Evolutionary conservation across 2,329 filamentous ascomycete species (phyloP).

Genomic region (Chalara sp.): DNA sequence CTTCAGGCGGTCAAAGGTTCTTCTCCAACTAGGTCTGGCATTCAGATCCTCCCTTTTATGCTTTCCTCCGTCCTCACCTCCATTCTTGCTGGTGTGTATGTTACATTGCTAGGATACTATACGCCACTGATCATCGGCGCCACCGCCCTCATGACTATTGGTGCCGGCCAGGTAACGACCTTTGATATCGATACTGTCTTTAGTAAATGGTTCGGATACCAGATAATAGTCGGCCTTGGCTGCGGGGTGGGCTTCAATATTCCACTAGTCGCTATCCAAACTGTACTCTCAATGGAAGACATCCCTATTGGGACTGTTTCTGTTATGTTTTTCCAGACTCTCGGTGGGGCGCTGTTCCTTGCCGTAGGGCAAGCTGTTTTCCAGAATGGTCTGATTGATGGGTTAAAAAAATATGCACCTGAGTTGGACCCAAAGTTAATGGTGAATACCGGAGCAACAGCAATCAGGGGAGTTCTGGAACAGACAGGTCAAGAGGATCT

Average conservation of each 20-base stretch:
- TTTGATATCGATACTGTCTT: conserved; percentile 26
- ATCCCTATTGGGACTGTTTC: conserved; percentile 35
- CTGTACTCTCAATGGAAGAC: conserved; percentile 28
- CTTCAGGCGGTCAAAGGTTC: conserved; percentile 19
- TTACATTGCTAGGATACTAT: conserved; percentile 29
- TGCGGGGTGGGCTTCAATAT: conserved; percentile 24
- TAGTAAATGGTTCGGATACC: conserved; percentile 42
- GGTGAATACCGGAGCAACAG: conserved; percentile 34
- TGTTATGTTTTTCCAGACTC: conserved; percentile 35
- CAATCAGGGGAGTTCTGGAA: conserved; percentile 28
- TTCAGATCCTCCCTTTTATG: conserved; percentile 19
- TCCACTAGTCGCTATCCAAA: conserved; percentile 22
- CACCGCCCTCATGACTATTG: conserved; percentile 11
- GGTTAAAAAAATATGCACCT: conserved; percentile 29
- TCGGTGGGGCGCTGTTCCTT: conserved; percentile 41
- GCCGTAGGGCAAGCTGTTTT: conserved; percentile 38
- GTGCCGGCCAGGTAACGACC: conserved; percentile 29
- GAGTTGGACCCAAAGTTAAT: conserved; percentile 26
- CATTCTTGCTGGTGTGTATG: conserved; percentile 24
- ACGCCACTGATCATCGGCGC: conserved; percentile 14
- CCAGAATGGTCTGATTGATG: conserved; percentile 28
- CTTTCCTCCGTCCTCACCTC: conserved; percentile 22
- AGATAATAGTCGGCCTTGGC: conserved; percentile 18
- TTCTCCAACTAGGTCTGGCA: conserved; percentile 13
- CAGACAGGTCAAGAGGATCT: conserved; percentile 22